A percentile compares a stretch with the other conserved stretches of the same genome.
These are phyloP conservation scores for Diaporthe vaccinii DNA, from an alignment of 2,329 filamentous ascomycete genomes.

Conservation along the genomic window DNA sequence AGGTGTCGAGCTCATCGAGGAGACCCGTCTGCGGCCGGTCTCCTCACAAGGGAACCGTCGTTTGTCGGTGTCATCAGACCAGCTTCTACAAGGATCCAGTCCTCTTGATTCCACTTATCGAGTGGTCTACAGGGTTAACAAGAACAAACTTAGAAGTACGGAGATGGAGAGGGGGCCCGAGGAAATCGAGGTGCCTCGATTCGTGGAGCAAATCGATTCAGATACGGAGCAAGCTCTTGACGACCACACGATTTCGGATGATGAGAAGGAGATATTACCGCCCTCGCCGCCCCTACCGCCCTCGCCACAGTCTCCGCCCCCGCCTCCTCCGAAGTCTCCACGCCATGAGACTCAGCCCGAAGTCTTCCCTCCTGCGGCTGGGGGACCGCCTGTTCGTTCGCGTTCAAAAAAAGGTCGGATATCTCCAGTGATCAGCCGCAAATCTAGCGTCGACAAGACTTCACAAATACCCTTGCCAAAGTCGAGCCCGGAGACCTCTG, in stretches of 20 bases:
- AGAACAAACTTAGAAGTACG: conserved; percentile 62
- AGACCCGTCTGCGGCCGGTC: conserved; percentile 55
- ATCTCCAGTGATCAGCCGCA: conserved; percentile 20
- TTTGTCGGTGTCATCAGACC: conserved; percentile 39
- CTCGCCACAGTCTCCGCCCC: conserved; percentile 40
- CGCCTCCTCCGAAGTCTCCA: conserved; percentile 44
- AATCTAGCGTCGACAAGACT: conserved; percentile 22
- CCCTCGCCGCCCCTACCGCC: conserved; percentile 40
- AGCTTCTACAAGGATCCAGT: conserved; percentile 37
- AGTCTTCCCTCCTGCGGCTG: neutral
- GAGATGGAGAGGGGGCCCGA: conserved; percentile 48
- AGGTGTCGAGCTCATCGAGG: conserved; percentile 71
- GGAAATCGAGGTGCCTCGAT: conserved; percentile 36
- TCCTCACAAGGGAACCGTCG: conserved; percentile 43
- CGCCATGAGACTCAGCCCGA: neutral
- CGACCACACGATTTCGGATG: conserved; percentile 44
- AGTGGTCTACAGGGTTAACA: conserved; percentile 71
- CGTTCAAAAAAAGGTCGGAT: neutral
- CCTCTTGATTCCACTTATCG: conserved; percentile 58
- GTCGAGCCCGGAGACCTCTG: conserved; percentile 50
- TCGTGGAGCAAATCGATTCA: conserved; percentile 47
- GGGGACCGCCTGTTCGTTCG: neutral
- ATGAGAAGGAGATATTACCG: conserved; percentile 44
- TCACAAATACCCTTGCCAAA: conserved; percentile 45
- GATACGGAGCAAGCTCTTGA: conserved; percentile 45